Conservation (phyloP, 768 basidiomycete species). For the Naganishia kalamii region DNA sequence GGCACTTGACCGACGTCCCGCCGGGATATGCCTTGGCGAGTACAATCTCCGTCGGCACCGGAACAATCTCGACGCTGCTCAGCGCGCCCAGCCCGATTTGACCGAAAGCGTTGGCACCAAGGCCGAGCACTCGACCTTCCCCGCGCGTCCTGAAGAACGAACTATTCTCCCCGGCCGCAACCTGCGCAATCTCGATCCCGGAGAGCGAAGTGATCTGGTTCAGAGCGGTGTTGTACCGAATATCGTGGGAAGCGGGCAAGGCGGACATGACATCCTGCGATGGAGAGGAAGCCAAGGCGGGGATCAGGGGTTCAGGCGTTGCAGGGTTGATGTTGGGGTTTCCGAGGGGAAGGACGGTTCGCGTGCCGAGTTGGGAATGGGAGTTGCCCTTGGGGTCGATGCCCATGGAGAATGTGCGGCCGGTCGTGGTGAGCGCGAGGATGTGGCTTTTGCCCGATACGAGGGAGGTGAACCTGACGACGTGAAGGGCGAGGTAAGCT, state of each 20-base stretch:
- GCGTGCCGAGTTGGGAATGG: constrained; percentile 75
- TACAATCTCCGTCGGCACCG: constrained; percentile 78
- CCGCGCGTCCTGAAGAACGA: constrained; percentile 63
- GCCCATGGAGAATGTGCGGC: constrained; percentile 73
- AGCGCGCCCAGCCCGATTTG: constrained; percentile 73
- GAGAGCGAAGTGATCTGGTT: constrained; percentile 71
- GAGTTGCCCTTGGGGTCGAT: constrained; percentile 67
- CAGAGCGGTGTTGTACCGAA: constrained; percentile 62
- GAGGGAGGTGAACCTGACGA: constrained; percentile 63
- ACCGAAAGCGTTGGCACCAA: constrained; percentile 83
- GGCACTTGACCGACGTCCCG: constrained; percentile 57
- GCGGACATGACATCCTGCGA: constrained; percentile 53
- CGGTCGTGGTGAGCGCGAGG: constrained; percentile 51
- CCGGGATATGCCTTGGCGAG: constrained; percentile 57
- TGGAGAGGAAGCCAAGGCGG: constrained; percentile 44
- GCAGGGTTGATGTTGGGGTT: constrained; percentile 24
- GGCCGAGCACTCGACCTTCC: constrained; percentile 70
- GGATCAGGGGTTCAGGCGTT: not conserved
- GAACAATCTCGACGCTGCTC: constrained; percentile 61
- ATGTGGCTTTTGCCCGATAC: constrained; percentile 59
- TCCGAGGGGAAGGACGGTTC: constrained; percentile 55
- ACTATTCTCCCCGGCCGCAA: constrained; percentile 64
- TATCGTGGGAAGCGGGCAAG: constrained; percentile 49
- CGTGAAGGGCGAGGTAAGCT: not conserved
- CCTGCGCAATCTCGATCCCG: constrained; percentile 60